Evolutionary conservation across 192 early-diverging fungal species (phyloP).

Genomic region (Coemansia sp.): DNA sequence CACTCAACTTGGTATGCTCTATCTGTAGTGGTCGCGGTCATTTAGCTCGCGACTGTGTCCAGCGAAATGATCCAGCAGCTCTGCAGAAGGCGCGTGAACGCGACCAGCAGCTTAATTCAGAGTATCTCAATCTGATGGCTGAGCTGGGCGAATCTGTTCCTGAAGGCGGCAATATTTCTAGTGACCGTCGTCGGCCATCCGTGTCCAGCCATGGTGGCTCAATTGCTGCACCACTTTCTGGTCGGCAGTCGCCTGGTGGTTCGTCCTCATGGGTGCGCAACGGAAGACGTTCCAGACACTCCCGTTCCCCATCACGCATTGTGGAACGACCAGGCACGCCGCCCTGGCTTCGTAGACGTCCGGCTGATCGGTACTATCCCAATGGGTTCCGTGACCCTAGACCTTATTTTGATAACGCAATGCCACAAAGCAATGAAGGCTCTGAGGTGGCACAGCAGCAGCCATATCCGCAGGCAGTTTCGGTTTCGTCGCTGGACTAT

Average conservation of each 20-base stretch:
- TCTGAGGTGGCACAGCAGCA: not conserved
- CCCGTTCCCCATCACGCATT: constrained; percentile 18
- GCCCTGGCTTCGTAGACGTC: constrained; percentile 38
- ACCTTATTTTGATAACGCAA: not conserved
- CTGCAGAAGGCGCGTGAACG: constrained; percentile 69
- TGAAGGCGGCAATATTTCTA: not conserved
- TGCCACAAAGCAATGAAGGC: not conserved
- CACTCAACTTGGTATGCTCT: constrained; percentile 79
- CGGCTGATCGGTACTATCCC: constrained; percentile 21
- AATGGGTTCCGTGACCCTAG: constrained; percentile 17
- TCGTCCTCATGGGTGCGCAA: constrained; percentile 33
- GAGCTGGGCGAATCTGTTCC: constrained; percentile 75
- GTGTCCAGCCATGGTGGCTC: constrained; percentile 5
- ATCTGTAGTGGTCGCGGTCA: constrained; percentile 91
- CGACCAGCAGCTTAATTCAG: constrained; percentile 82
- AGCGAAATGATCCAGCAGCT: constrained; percentile 79
- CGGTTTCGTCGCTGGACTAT: constrained; percentile 1
- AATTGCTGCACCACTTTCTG: not conserved
- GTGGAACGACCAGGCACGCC: constrained; percentile 31
- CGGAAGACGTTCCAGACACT: constrained; percentile 11
- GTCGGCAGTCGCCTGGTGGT: constrained; percentile 13
- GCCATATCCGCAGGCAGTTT: not conserved
- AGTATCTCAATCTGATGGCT: constrained; percentile 92
- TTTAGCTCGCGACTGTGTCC: constrained; percentile 87
- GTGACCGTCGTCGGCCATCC: not conserved